Evolutionary conservation across 129 eudicot genomes (phyloP), one percentile per base, ranked within the genome.

Genomic region (Helichrysum umbraculigerum): DNA sequence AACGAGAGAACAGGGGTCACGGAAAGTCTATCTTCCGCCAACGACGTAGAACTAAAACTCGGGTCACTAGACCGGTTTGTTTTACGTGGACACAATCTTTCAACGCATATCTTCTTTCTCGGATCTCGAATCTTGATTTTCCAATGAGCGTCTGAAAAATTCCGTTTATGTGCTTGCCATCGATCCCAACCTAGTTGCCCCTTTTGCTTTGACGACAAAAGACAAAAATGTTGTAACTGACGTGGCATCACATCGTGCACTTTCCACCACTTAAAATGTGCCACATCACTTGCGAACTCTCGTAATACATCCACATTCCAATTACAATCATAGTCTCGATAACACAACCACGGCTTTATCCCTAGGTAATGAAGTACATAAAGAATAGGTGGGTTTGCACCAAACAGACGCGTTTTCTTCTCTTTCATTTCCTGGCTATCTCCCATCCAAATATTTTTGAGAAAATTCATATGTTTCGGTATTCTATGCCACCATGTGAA

Each of bases 311-410:
- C 84, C 68, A 81, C 82, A 44, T 88, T 83, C 88, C 89, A 89
- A 61, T 89, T 89, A 79, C 95, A 89, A 62, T 89, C 91, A 63
- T 88, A 86, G 70, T 89, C 95, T 1, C 89, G 78, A 61, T 78
- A 86, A 32, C 95, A 89, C 20, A 86, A 51, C 95, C 91, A 89
- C 11, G 95, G 95, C 67, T 89, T 89, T 68, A 86, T 33, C 1
- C 95, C 95, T 7, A 88, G 67, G 59, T 86, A 88, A 69, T 88
- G 93, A 47, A 86, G 72, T 11, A 83, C 88, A 68, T 88, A 88
- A 0, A 85, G 72, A 8, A 82, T 82, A 0, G 88, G 90, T 20
- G 93, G 93, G 58, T 81, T 81, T 4, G 88, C 88, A 58, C 90
- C 90, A 37, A 85, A 85, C 16, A 85, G 83, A 1, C 34, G 72